phyloP scores from a whole-genome alignment of 2,329 filamentous ascomycete species.

The Stagonosporopsis cucurbitacearum region DNA sequence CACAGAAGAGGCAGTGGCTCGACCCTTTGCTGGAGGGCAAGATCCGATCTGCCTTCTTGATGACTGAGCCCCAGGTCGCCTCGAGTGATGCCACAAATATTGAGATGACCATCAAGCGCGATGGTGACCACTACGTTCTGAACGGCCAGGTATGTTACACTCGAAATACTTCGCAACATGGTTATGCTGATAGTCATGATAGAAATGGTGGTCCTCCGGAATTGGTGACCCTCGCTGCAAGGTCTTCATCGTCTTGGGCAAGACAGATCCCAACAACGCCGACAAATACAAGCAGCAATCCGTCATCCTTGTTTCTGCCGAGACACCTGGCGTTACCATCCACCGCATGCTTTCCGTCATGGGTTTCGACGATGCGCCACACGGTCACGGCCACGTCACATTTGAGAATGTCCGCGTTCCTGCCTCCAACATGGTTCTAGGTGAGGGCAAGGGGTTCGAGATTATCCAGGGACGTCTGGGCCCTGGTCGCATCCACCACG shows the following conservation, averaged over 20 bases:
- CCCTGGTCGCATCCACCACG: slow-evolving; percentile 95
- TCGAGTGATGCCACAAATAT: slow-evolving; percentile 95
- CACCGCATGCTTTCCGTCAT: slow-evolving; percentile 93
- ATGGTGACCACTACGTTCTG: slow-evolving; percentile 87
- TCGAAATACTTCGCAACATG: too few species aligned
- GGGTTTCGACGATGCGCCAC: slow-evolving; percentile 97
- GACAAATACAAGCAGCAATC: slow-evolving; percentile 90
- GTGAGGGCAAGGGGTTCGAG: slow-evolving; percentile 93
- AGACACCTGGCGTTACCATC: slow-evolving; percentile 85
- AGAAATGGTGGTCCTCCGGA: slow-evolving; percentile 99
- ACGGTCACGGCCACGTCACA: slow-evolving; percentile 91
- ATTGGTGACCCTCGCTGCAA: slow-evolving; percentile 91
- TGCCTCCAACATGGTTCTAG: slow-evolving; percentile 81
- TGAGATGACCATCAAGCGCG: slow-evolving; percentile 77
- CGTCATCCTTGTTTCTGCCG: slow-evolving; percentile 84
- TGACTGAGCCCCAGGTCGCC: slow-evolving; percentile 90
- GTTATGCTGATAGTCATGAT: slow-evolving; percentile 6
- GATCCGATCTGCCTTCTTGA: slow-evolving; percentile 89
- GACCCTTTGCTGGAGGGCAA: slow-evolving; percentile 80
- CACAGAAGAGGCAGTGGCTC: slow-evolving; percentile 85
- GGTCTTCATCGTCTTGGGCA: slow-evolving; percentile 97
- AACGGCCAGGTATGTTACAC: slow-evolving; percentile 73
- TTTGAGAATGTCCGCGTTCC: slow-evolving; percentile 93
- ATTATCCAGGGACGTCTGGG: slow-evolving; percentile 97
- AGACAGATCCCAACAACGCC: slow-evolving; percentile 76